Evolutionary conservation across 2,329 filamentous ascomycete species (phyloP).

Genomic region (Scedosporium aurantiacum): DNA sequence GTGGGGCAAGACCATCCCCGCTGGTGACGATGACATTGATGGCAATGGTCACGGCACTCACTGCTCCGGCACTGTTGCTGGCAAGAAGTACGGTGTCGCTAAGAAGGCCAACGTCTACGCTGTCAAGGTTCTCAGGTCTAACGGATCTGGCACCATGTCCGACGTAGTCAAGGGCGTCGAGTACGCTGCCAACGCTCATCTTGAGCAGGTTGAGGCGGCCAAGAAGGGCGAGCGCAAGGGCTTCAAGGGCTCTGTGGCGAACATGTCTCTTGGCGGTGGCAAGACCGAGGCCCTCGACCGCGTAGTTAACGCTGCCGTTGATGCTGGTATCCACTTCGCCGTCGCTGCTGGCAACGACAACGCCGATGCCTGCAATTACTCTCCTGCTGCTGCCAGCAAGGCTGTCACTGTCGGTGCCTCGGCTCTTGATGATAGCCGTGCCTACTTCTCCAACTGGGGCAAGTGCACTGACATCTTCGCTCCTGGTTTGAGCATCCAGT

Average conservation of each 20-base stretch:
- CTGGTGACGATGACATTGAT: constrained; percentile 74
- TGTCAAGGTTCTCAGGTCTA: constrained; percentile 96
- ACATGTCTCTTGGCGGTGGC: constrained; percentile 98
- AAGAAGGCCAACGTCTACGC: constrained; percentile 97
- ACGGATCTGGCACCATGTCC: constrained; percentile 96
- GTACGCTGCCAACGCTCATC: constrained; percentile 74
- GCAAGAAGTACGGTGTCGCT: constrained; percentile 98
- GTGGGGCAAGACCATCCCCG: constrained; percentile 95
- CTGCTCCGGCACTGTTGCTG: constrained; percentile 95
- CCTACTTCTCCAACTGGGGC: constrained; percentile 99
- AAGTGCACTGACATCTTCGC: constrained; percentile 99
- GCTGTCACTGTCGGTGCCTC: constrained; percentile 95
- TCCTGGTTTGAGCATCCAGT: constrained; percentile 90
- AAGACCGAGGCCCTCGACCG: constrained; percentile 87
- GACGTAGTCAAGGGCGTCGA: constrained; percentile 98
- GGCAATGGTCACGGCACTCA: constrained; percentile 98
- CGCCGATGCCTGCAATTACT: constrained; percentile 98
- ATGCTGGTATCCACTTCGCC: constrained; percentile 89
- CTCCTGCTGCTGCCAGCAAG: constrained; percentile 80
- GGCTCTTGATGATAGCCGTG: constrained; percentile 85
- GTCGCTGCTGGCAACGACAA: constrained; percentile 99
- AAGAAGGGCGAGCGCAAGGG: constrained; percentile 87
- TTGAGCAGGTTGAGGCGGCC: constrained; percentile 61
- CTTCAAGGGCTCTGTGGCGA: constrained; percentile 98
- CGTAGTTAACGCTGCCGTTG: constrained; percentile 87